These are phyloP conservation scores for Diaporthe citri DNA, from an alignment of 2,329 filamentous ascomycete species.

Conservation along the genomic window DNA sequence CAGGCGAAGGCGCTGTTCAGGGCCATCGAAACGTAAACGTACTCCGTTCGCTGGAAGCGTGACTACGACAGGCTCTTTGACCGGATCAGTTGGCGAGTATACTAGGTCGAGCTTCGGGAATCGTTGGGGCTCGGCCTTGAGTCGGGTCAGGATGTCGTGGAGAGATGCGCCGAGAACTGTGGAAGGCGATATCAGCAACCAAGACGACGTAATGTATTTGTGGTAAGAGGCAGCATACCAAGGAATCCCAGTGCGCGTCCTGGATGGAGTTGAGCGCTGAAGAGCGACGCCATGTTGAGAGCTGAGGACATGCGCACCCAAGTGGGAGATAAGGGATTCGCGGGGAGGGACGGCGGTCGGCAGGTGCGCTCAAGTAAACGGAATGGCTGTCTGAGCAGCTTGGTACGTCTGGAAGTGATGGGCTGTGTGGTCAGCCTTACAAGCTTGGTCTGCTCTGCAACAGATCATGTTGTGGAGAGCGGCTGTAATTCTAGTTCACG, in stretches of 20 bases:
- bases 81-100: conserved; percentile 81
- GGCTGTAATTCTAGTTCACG: background rate
- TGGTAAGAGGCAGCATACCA: conserved; percentile 46
- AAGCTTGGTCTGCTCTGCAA: conserved; percentile 3
- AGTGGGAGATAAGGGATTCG: background rate
- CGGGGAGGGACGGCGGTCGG: background rate
- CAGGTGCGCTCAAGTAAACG: background rate
- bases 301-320: background rate
- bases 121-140: conserved; percentile 87
- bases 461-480: conserved; percentile 15
- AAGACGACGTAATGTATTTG: background rate
- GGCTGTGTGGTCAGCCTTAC: conserved; percentile 1
- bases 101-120: conserved; percentile 88
- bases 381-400: conserved; percentile 8
- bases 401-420: background rate
- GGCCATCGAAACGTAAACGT: conserved; percentile 91
- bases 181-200: conserved; percentile 35
- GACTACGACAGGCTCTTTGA: conserved; percentile 81
- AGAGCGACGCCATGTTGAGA: conserved; percentile 54
- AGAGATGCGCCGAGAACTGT: conserved; percentile 90
- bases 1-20: conserved; percentile 89
- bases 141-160: conserved; percentile 86
- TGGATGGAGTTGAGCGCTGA: conserved; percentile 74
- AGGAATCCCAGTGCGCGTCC: conserved; percentile 76
- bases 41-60: conserved; percentile 87